Evolutionary conservation across 371 early-diverging fungal species (phyloP).

Genomic region (Rhizopus sp.): DNA sequence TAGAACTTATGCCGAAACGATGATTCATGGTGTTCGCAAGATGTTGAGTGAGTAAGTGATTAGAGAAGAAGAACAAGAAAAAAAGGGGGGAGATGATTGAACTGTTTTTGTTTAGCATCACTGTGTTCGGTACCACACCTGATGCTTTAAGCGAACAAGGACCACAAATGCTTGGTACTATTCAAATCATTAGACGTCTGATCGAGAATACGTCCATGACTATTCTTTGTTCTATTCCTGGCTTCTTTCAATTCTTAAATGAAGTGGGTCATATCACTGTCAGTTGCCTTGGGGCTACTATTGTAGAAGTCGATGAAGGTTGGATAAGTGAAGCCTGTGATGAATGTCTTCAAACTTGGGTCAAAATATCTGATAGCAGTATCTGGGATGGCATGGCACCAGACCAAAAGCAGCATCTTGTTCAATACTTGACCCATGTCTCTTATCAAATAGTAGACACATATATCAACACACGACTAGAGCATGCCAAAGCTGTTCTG

Average conservation of each 20-base stretch:
- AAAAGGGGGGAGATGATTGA: not conserved
- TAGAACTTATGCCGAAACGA: slow-evolving; percentile 48
- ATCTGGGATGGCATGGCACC: slow-evolving; percentile 19
- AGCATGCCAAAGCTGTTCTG: slow-evolving; percentile 55
- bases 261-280: slow-evolving; percentile 66
- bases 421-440: slow-evolving; percentile 56
- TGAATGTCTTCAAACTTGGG: slow-evolving; percentile 73
- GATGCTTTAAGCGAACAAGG: slow-evolving; percentile 42
- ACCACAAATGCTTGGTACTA: slow-evolving; percentile 50
- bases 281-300: slow-evolving; percentile 58
- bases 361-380: slow-evolving; percentile 51
- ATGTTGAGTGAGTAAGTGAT: slow-evolving; percentile 57
- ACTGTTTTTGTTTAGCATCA: slow-evolving; percentile 21
- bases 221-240: slow-evolving; percentile 52
- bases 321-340: slow-evolving; percentile 74
- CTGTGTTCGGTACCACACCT: slow-evolving; percentile 31
- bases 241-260: slow-evolving; percentile 64
- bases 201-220: slow-evolving; percentile 42
- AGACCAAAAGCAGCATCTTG: slow-evolving; percentile 34
- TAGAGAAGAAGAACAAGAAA: not conserved
- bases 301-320: slow-evolving; percentile 51
- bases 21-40: slow-evolving; percentile 58
- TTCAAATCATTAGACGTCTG: slow-evolving; percentile 53
- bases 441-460: slow-evolving; percentile 63
- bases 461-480: slow-evolving; percentile 68